phyloP scores from a whole-genome alignment of 2,329 filamentous ascomycete species.

The Verticillium nonalfalfae region DNA sequence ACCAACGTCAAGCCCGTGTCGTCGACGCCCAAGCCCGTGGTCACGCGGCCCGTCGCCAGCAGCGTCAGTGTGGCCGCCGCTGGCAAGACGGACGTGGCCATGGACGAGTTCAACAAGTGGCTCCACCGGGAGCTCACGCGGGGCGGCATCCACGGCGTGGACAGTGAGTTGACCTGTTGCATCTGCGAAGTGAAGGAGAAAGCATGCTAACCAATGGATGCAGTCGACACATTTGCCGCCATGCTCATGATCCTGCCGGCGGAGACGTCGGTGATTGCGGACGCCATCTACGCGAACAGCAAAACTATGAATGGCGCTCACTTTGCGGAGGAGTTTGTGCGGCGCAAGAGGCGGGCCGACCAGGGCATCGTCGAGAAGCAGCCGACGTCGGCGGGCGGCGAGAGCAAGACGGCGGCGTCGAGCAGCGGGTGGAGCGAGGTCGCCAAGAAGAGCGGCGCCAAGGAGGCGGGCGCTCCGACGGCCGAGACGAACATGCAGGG shows the following conservation, averaged over 20 bases:
- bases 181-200: neutral
- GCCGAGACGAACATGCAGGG: slow-evolving; percentile 32
- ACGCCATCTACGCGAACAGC: slow-evolving; percentile 81
- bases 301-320: slow-evolving; percentile 87
- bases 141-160: slow-evolving; percentile 52
- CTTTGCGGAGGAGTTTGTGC: slow-evolving; percentile 90
- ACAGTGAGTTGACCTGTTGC: slow-evolving; percentile 35
- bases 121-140: slow-evolving; percentile 71
- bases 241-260: slow-evolving; percentile 69
- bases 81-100: slow-evolving; percentile 46
- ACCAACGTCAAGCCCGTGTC: slow-evolving; percentile 30
- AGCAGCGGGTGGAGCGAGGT: slow-evolving; percentile 90
- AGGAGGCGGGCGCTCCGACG: slow-evolving; percentile 35
- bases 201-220: slow-evolving; percentile 22
- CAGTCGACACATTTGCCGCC: slow-evolving; percentile 76
- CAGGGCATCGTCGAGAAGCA: slow-evolving; percentile 81
- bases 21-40: slow-evolving; percentile 42
- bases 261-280: slow-evolving; percentile 77
- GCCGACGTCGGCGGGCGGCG: slow-evolving; percentile 40
- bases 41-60: slow-evolving; percentile 38
- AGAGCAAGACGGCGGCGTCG: slow-evolving; percentile 37
- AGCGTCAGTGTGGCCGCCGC: slow-evolving; percentile 38
- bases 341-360: slow-evolving; percentile 87
- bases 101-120: slow-evolving; percentile 95
- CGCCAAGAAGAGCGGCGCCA: slow-evolving; percentile 76